Evolutionary conservation across 192 early-diverging fungal species (phyloP).

Genomic region (Geosiphon pyriformis): DNA sequence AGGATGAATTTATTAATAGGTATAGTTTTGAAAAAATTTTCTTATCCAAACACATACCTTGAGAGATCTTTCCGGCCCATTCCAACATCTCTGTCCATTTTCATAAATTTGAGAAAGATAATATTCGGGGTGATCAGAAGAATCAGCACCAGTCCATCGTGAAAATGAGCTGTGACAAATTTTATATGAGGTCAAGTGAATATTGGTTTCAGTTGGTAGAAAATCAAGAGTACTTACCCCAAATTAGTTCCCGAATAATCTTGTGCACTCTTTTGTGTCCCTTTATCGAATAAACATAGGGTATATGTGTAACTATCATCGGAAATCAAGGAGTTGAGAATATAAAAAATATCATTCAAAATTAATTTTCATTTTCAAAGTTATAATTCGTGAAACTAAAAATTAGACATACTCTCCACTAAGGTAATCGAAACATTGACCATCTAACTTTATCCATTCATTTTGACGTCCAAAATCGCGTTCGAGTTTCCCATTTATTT

Average conservation of each 20-base stretch:
- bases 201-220: no score
- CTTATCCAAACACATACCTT: slow-evolving; percentile 35
- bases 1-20: slow-evolving; percentile 27
- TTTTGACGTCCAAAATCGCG: slow-evolving; percentile 69
- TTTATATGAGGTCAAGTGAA: no score
- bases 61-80: slow-evolving; percentile 81
- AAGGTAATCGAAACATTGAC: slow-evolving; percentile 66
- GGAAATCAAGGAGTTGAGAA: slow-evolving; percentile 36
- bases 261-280: slow-evolving; percentile 66
- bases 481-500: slow-evolving; percentile 47
- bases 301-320: slow-evolving; percentile 62
- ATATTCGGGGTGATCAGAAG: slow-evolving; percentile 21
- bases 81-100: slow-evolving; percentile 87
- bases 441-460: slow-evolving; percentile 62
- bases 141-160: slow-evolving; percentile 41
- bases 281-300: slow-evolving; percentile 71
- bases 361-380: no score
- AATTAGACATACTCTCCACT: slow-evolving; percentile 53
- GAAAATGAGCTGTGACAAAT: slow-evolving; percentile 38
- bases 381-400: neutral
- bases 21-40: neutral
- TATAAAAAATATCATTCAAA: no score
- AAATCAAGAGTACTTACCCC: no score
- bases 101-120: slow-evolving; percentile 63
- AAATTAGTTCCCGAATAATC: slow-evolving; percentile 49